Conservation (phyloP, 2,329 filamentous ascomycete species). For the Paramyrothecium roridum region DNA sequence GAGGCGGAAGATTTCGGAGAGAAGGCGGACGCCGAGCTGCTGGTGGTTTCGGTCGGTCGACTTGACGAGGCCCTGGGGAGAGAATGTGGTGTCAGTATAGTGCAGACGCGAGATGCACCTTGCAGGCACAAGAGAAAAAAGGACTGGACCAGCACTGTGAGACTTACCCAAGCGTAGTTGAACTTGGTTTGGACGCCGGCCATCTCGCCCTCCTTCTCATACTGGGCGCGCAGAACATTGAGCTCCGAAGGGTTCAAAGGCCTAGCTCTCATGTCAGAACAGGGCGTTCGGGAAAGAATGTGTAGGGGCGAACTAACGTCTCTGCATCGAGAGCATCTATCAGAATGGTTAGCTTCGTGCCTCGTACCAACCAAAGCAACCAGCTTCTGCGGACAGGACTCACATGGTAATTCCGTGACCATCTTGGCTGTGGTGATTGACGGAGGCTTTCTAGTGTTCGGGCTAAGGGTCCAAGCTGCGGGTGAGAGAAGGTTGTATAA, state of each 20-base stretch:
- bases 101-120: background rate
- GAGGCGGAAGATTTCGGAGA: constrained; percentile 94
- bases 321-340: constrained; percentile 96
- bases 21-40: constrained; percentile 88
- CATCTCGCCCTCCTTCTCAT: constrained; percentile 96
- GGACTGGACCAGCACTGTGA: background rate
- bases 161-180: constrained; percentile 94
- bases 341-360: constrained; percentile 8
- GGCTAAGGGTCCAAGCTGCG: background rate
- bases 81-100: constrained; percentile 5
- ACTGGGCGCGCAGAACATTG: constrained; percentile 87
- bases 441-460: background rate
- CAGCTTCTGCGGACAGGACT: constrained; percentile 17
- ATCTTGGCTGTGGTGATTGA: constrained; percentile 26
- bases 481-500: background rate
- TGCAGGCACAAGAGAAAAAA: constrained; percentile 4
- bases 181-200: constrained; percentile 98
- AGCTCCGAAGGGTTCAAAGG: constrained; percentile 90
- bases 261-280: constrained; percentile 38
- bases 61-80: constrained; percentile 82
- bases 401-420: constrained; percentile 48
- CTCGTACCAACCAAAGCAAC: constrained; percentile 10
- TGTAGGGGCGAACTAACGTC: constrained; percentile 55
- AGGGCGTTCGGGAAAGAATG: constrained; percentile 5
- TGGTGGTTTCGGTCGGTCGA: constrained; percentile 81